Conservation (phyloP, 208 protist species). For the Leishmania amazonensis region DNA sequence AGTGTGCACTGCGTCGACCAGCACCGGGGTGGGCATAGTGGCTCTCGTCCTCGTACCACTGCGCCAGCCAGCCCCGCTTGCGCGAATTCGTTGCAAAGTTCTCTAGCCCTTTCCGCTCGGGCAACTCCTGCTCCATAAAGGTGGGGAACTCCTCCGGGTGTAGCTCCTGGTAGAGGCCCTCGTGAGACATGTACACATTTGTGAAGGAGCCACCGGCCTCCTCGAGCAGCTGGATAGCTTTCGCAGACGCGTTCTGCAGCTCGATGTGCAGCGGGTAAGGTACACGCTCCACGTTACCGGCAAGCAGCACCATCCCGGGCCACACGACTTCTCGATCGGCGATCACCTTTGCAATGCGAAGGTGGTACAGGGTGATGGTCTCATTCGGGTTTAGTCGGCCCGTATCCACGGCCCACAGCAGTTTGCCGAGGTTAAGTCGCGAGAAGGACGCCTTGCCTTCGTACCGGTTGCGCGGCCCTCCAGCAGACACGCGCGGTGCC, state of each 20-base stretch:
- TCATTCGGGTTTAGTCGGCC: slow-evolving; percentile 90
- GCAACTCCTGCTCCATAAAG: slow-evolving; percentile 84
- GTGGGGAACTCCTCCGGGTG: slow-evolving; percentile 87
- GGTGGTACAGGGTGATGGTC: slow-evolving; percentile 86
- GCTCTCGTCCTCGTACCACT: slow-evolving; percentile 90
- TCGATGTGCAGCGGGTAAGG: slow-evolving; percentile 89
- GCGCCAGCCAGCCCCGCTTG: slow-evolving; percentile 84
- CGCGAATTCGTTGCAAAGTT: slow-evolving; percentile 65
- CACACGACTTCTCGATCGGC: slow-evolving; percentile 79
- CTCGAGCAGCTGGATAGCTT: slow-evolving; percentile 85
- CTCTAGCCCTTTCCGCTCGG: slow-evolving; percentile 81
- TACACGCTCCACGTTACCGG: slow-evolving; percentile 61
- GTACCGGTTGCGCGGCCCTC: slow-evolving; percentile 85
- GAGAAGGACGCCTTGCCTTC: slow-evolving; percentile 86
- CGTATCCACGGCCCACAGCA: slow-evolving; percentile 89
- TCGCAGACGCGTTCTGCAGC: slow-evolving; percentile 85
- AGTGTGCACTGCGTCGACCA: slow-evolving; percentile 79
- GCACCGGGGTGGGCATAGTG: slow-evolving; percentile 88
- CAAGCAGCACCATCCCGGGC: slow-evolving; percentile 86
- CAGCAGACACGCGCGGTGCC: slow-evolving; percentile 81
- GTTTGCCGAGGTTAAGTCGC: slow-evolving; percentile 61
- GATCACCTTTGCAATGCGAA: slow-evolving; percentile 74
- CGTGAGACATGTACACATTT: slow-evolving; percentile 87
- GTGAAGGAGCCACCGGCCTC: slow-evolving; percentile 89
- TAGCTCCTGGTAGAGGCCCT: slow-evolving; percentile 90